Percentiles rank a stretch among this genome's conserved stretches.
Conservation (phyloP, 495 filamentous ascomycete species). For the Massariosphaeria phaeospora region DNA sequence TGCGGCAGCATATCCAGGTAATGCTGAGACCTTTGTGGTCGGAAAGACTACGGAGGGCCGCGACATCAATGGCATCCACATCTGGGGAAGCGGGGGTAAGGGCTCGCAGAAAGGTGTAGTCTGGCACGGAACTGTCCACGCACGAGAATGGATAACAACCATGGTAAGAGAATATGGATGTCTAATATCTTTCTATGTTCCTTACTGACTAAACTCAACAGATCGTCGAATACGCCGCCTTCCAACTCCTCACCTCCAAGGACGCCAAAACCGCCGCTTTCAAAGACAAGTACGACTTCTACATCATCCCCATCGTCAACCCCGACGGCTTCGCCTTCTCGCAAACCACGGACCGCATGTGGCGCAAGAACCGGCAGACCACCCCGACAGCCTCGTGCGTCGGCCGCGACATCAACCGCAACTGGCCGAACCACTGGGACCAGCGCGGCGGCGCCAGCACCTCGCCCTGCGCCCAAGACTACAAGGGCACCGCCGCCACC, state of each 20-base stretch:
- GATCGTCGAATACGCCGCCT: slow-evolving; percentile 54
- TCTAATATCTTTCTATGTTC: neutral
- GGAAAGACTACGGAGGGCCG: slow-evolving; percentile 51
- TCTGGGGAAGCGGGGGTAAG: slow-evolving; percentile 52
- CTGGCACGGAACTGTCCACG: slow-evolving; percentile 60
- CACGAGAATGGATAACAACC: slow-evolving; percentile 60
- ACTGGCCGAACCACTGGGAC: slow-evolving; percentile 53
- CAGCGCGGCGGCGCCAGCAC: slow-evolving; percentile 50
- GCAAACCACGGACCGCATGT: slow-evolving; percentile 54
- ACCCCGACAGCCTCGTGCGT: slow-evolving; percentile 45
- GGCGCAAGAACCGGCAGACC: slow-evolving; percentile 60
- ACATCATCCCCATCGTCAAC: slow-evolving; percentile 59
- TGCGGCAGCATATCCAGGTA: slow-evolving; percentile 43
- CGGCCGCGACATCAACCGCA: slow-evolving; percentile 60
- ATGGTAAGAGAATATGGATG: slow-evolving; percentile 35
- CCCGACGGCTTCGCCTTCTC: slow-evolving; percentile 62
- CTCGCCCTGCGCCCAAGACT: slow-evolving; percentile 51
- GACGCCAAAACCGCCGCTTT: slow-evolving; percentile 43
- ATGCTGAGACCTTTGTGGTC: slow-evolving; percentile 50
- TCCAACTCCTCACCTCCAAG: slow-evolving; percentile 46
- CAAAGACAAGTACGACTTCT: slow-evolving; percentile 59
- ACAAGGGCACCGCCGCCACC: slow-evolving; percentile 46
- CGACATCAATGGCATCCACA: slow-evolving; percentile 54
- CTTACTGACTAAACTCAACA: neutral
- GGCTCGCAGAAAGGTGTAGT: slow-evolving; percentile 54